Conservation (phyloP, 805 yeast genomes). For the Pichia nakasei region DNA sequence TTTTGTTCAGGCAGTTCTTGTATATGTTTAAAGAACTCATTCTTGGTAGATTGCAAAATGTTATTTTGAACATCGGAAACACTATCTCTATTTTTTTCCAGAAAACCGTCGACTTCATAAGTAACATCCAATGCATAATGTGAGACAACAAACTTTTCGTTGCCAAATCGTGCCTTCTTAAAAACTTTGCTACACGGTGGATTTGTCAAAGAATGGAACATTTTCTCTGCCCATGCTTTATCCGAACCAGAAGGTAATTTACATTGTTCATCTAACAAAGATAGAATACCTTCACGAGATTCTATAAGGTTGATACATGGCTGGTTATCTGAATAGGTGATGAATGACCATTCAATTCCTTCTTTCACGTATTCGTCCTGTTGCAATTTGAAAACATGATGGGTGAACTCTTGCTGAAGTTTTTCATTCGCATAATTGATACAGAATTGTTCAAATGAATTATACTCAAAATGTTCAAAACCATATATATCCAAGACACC, state of each 20-base stretch:
- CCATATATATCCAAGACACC: slow-evolving; percentile 98
- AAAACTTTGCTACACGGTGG: slow-evolving; percentile 72
- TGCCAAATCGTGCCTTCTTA: slow-evolving; percentile 91
- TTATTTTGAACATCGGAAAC: slow-evolving; percentile 93
- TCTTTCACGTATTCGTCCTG: slow-evolving; percentile 91
- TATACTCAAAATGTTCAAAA: slow-evolving; percentile 88
- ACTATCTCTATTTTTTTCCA: slow-evolving; percentile 94
- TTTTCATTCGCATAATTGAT: slow-evolving; percentile 96
- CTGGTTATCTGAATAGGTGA: slow-evolving; percentile 92
- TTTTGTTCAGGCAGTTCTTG: slow-evolving; percentile 47
- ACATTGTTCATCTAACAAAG: slow-evolving; percentile 89
- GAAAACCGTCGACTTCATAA: slow-evolving; percentile 87
- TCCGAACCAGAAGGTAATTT: slow-evolving; percentile 91
- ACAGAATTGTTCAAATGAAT: slow-evolving; percentile 96
- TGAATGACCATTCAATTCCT: slow-evolving; percentile 93
- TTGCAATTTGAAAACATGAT: slow-evolving; percentile 92
- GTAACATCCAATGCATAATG: slow-evolving; percentile 94
- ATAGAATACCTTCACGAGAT: slow-evolving; percentile 74
- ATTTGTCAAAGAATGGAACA: slow-evolving; percentile 77
- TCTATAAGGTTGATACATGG: slow-evolving; percentile 93
- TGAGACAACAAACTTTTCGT: slow-evolving; percentile 76
- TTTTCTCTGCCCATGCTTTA: slow-evolving; percentile 83
- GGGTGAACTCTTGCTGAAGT: slow-evolving; percentile 93
- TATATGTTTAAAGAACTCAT: slow-evolving; percentile 58
- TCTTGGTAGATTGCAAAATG: slow-evolving; percentile 61